Conservation (phyloP, 805 yeast genomes). For the Hanseniaspora opuntiae region DNA sequence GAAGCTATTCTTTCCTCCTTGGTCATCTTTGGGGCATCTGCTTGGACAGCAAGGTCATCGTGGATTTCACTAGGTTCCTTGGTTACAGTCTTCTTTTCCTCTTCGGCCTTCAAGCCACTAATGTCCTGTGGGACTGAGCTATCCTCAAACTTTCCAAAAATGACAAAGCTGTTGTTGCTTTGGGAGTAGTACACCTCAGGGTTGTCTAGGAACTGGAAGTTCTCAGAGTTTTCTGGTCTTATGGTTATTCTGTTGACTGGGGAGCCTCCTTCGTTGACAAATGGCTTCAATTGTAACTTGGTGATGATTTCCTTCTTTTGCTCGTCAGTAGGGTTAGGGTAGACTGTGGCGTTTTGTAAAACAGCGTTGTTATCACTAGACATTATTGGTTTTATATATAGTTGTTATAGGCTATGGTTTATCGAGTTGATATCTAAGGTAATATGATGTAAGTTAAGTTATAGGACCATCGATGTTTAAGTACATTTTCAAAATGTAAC, state of each 20-base stretch:
- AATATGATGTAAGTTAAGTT: too few species aligned
- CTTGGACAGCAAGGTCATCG: constrained; percentile 7
- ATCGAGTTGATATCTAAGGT: too few species aligned
- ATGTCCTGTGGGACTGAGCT: constrained; percentile 1
- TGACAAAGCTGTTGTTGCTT: constrained; percentile 9
- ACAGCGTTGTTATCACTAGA: neutral
- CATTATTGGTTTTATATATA: neutral
- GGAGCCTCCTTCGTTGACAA: constrained; percentile 2
- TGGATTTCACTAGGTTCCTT: constrained; percentile 8
- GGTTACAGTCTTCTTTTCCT: neutral
- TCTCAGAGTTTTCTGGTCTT: constrained; percentile 9
- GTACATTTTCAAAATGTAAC: too few species aligned
- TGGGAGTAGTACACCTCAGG: constrained; percentile 9
- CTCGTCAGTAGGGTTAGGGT: constrained; percentile 12
- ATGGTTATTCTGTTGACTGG: constrained; percentile 12
- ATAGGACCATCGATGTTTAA: too few species aligned
- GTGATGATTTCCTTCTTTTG: constrained; percentile 10
- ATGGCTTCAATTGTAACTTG: constrained; percentile 8
- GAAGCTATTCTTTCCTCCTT: constrained; percentile 1
- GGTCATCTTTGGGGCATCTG: constrained; percentile 5
- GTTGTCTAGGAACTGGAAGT: constrained; percentile 8
- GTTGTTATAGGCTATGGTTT: too few species aligned
- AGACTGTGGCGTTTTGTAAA: constrained; percentile 10
- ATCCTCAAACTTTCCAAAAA: constrained; percentile 8
- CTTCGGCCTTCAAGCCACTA: neutral